phyloP scores from a whole-genome alignment of 73 alveolate species.

The Paramecium biaurelia region DNA sequence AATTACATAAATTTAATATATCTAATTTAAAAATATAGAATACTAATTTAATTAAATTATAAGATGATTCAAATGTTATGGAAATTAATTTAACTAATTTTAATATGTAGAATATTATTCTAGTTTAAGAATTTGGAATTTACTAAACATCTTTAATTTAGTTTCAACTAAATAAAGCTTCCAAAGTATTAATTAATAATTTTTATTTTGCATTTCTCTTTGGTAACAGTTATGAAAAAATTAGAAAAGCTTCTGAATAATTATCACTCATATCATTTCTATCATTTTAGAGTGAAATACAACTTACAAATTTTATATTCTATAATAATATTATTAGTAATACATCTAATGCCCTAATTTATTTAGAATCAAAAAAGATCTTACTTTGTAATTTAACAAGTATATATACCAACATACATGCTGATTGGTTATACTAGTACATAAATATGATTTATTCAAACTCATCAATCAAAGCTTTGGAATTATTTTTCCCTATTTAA shows the following conservation, averaged over 20 bases:
- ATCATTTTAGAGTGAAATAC: neutral
- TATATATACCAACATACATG: neutral
- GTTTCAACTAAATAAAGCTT: neutral
- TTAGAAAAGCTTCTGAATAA: neutral
- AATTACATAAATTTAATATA: neutral
- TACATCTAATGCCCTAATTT: neutral
- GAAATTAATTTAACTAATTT: neutral
- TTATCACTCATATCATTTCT: neutral
- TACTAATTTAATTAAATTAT: neutral
- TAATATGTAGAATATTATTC: neutral
- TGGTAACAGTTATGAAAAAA: neutral
- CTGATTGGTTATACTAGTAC: neutral
- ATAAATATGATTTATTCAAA: neutral
- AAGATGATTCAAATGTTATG: neutral
- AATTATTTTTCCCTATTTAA: neutral
- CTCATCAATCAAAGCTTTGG: neutral
- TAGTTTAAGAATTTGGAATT: neutral
- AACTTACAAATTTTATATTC: neutral
- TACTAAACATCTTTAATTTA: neutral
- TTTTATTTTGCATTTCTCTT: neutral
- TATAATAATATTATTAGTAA: neutral
- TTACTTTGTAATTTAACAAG: neutral
- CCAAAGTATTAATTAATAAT: neutral
- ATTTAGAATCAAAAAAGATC: neutral
- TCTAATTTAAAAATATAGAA: neutral